Evolutionary conservation across 1,284 basidiomycete species (phyloP), one percentile per base, ranked within the genome.

Genomic region (Irpex rosettiformis): DNA sequence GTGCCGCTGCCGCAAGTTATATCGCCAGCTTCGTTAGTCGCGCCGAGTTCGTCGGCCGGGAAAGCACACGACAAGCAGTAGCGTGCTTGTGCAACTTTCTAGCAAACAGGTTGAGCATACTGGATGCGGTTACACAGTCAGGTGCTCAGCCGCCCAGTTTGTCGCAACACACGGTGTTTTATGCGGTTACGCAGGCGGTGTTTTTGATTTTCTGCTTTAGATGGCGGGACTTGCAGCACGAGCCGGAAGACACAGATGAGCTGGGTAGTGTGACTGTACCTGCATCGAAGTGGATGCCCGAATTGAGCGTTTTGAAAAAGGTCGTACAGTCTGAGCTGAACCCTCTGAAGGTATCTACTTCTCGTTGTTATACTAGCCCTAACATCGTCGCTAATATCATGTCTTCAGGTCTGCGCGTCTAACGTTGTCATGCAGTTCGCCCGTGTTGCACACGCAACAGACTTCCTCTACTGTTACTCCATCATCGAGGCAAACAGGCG

Each of bases 121-220:
- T 86, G 48, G 90, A 91, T 49, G 79, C 78, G n/a, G 75, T 80
- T 18, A 57, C 73, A 65, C 62, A 75, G 57, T 70, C 72, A 1
- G 77, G 73, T 25, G 69, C 70, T 27, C 71, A 67, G 25, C 69
- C 66, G 1, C 72, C 73, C 1, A 75, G 77, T 51, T 71, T 76
- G 54, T 73, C 77, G 24, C 84, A 89, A 57, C 84, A 89, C 66
- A 81, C 80, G 28, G 83, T 96, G 24, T 98, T 98, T 72, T 99
- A 98, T 72, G 94, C 96, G 4, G 90, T 98, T 29, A 79, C 88
- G 0, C 97, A 99, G 70, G 92, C 96, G 0, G 84, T 95, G 4
- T 97, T 99, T 72, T 83, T 99, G 67, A 94, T 99, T 63, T 99
- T 99, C 73, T 99, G 97, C 73, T 99, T 99, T 77, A 81, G 96